phyloP scores from a whole-genome alignment of 352 stramenopile species.

The Pythium volutum region DNA sequence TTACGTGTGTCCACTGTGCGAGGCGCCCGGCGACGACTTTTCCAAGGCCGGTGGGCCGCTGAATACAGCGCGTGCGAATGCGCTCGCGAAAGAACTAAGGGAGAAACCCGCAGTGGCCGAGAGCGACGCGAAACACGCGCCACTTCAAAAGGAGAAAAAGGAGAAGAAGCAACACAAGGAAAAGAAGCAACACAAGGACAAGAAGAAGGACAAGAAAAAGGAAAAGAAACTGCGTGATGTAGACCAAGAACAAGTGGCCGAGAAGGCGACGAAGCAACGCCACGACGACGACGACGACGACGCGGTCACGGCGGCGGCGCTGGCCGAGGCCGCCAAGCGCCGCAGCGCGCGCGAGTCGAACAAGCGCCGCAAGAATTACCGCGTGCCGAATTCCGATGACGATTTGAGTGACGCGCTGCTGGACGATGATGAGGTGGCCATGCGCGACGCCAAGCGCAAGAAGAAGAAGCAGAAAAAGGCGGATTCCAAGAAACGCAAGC shows the following conservation, averaged over 20 bases:
- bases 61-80: constrained; percentile 78
- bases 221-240: background rate
- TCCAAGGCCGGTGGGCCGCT: constrained; percentile 46
- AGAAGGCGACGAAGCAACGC: background rate
- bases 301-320: constrained; percentile 8
- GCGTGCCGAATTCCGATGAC: constrained; percentile 78
- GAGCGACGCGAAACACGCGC: constrained; percentile 12
- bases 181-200: background rate
- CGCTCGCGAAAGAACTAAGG: constrained; percentile 44
- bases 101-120: constrained; percentile 36
- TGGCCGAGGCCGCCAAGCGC: constrained; percentile 33
- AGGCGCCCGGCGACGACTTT: constrained; percentile 68
- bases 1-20: constrained; percentile 85
- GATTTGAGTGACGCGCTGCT: constrained; percentile 52
- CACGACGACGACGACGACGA: background rate
- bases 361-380: constrained; percentile 76
- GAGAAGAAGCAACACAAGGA: constrained; percentile 17
- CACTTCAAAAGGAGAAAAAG: constrained; percentile 17
- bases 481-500: constrained; percentile 16
- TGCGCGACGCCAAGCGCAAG: constrained; percentile 23
- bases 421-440: constrained; percentile 24
- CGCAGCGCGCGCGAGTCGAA: constrained; percentile 63
- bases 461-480: constrained; percentile 24
- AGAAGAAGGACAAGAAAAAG: background rate
- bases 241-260: background rate